phyloP scores from a whole-genome alignment of 352 stramenopile species.

The Phytophthora nicotianae region DNA sequence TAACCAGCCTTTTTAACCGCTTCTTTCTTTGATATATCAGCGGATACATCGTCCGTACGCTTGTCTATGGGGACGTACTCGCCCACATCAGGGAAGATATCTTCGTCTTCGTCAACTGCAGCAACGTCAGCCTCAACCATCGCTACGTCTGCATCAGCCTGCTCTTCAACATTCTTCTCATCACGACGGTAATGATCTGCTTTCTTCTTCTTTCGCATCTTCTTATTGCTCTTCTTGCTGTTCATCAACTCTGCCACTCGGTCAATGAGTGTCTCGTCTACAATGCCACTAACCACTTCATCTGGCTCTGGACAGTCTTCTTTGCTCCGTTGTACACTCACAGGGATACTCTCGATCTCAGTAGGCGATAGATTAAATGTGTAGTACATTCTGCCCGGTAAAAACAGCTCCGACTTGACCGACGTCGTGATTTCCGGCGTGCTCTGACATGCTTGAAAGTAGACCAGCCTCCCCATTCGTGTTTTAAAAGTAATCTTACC shows the following conservation, averaged over 20 bases:
- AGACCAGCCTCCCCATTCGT: conserved; percentile 62
- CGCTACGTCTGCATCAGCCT: conserved; percentile 4
- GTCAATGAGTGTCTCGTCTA: conserved; percentile 55
- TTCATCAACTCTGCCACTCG: conserved; percentile 43
- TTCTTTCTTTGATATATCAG: conserved; percentile 16
- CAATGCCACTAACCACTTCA: conserved; percentile 57
- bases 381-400: conserved; percentile 79
- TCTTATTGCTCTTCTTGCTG: conserved; percentile 29
- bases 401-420: conserved; percentile 67
- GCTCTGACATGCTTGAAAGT: conserved; percentile 67
- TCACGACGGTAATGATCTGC: conserved; percentile 10
- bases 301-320: conserved; percentile 70
- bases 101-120: conserved; percentile 44
- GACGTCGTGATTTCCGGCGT: conserved; percentile 10
- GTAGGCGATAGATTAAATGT: conserved; percentile 55
- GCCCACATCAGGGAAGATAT: conserved; percentile 77
- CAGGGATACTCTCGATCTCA: conserved; percentile 57
- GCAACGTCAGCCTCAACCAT: conserved; percentile 11
- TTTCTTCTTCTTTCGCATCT: conserved; percentile 61
- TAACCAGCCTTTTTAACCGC: conserved; percentile 44
- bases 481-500: conserved; percentile 64
- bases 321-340: conserved; percentile 73
- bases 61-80: conserved; percentile 76
- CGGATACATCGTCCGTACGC: conserved; percentile 29
- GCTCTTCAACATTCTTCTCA: neutral